Conservation (phyloP, 805 yeast genomes). For the Cyberlindnera euphorbiae region DNA sequence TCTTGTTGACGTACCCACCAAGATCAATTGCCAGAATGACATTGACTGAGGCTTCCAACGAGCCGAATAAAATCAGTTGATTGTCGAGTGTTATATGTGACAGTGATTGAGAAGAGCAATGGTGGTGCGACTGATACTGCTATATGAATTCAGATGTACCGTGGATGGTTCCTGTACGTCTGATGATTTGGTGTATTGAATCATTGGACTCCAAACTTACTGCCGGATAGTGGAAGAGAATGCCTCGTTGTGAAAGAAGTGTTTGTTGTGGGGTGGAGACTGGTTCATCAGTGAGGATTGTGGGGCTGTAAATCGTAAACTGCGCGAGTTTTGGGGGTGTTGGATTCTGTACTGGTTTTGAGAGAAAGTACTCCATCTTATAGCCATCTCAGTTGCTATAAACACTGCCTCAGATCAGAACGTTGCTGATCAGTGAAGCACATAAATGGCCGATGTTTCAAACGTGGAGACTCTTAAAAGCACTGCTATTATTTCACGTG, state of each 20-base stretch:
- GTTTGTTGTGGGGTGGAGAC: slow-evolving; percentile 7
- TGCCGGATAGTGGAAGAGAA: slow-evolving; percentile 22
- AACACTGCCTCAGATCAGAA: too few species aligned
- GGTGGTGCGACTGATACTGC: too few species aligned
- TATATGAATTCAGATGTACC: too few species aligned
- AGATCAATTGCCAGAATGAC: slow-evolving; percentile 22
- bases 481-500: too few species aligned
- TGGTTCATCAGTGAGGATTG: slow-evolving; percentile 29
- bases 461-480: too few species aligned
- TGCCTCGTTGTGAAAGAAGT: slow-evolving; percentile 12
- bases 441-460: too few species aligned
- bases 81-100: slow-evolving; percentile 26
- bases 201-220: too few species aligned
- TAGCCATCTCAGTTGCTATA: too few species aligned
- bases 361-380: slow-evolving; percentile 23
- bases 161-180: too few species aligned
- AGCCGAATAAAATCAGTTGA: slow-evolving; percentile 23
- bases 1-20: slow-evolving; percentile 16
- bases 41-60: slow-evolving; percentile 27
- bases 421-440: too few species aligned
- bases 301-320: slow-evolving; percentile 37
- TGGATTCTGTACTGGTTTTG: slow-evolving; percentile 11
- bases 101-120: too few species aligned
- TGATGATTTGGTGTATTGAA: too few species aligned
- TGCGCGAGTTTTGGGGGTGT: slow-evolving; percentile 21